Base-by-base conservation (phyloP, 2,329 filamentous ascomycete species). In the Hymenoscyphus linearis region DNA sequence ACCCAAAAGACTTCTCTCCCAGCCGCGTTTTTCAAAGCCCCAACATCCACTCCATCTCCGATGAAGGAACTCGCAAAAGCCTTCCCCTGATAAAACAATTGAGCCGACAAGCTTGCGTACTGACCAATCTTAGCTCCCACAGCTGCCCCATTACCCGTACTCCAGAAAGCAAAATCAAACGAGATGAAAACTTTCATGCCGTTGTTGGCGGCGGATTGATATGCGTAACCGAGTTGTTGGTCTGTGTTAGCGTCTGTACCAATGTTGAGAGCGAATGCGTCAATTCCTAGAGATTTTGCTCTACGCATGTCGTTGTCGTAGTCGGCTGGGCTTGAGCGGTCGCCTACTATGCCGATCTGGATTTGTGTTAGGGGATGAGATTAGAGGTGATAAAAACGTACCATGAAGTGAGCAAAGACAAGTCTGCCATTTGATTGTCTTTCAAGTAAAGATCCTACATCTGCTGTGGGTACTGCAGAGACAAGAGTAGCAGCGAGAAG, bases 61-160 rank as follows among this genome's bases (percentile, higher is more conserved):
- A 79, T 81, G n/a, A 77, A 80, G 4, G 80, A 80, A 16, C 81
- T 71, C 1, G 79, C 76, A 63, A 75, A 73, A 37, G 68, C 67
- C 22, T 76, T 71, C 2, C 55, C 60, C 52, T 67, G 56, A 62
- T 74, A 69, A 50, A 71, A 72, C 47, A 75, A 70, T 26, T 77
- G 73, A 1, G 74, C 74, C n/a, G 68, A 54, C 27, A 70, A 69
- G 16, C 62, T 59, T 25, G 69, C 70, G 57, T 71, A 71, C 31
- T 67, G 63, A 18, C 71, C 68, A 56, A 74, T 68, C 40, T 64
- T 69, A 9, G 65, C 50, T 3, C 66, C 66, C 36, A 74, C 71
- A 55, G 61, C 60, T 9, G 53, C 31, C 4, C 37, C 14, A 44
- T 44, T n/a, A 7, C 37, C 37, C 3, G n/a, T 7, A 18, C 37